These are phyloP conservation scores for Podaxis mareebaensis DNA, from an alignment of 768 basidiomycete species.

Conservation along the genomic window DNA sequence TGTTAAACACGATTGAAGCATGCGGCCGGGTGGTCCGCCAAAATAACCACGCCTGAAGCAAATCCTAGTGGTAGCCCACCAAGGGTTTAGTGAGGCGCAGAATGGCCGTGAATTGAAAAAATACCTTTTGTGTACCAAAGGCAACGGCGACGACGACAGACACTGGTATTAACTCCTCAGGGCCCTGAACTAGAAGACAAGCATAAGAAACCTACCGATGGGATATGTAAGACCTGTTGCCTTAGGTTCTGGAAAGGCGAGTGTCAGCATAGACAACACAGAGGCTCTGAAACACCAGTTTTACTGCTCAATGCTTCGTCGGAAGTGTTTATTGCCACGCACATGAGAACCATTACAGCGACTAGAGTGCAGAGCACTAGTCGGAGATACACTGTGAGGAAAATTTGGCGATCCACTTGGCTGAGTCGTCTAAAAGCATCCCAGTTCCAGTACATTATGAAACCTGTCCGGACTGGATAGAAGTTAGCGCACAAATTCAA, in stretches of 20 bases:
- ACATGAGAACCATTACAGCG: neutral
- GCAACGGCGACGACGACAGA: constrained; percentile 6
- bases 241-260: neutral
- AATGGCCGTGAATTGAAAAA: neutral
- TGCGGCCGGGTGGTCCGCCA: neutral
- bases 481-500: neutral
- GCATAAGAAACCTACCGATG: neutral
- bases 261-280: neutral
- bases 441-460: constrained; percentile 14
- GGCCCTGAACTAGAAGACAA: no score
- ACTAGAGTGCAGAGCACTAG: neutral
- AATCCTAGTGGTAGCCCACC: neutral
- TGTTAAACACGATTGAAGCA: neutral
- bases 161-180: neutral
- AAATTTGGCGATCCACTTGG: constrained; percentile 1
- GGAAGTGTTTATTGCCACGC: neutral
- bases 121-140: constrained; percentile 16
- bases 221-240: neutral
- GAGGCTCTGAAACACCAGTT: neutral
- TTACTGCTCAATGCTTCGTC: neutral
- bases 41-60: constrained; percentile 8
- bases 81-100: neutral
- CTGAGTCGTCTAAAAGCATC: neutral
- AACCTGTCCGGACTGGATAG: constrained; percentile 9
- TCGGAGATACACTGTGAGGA: constrained; percentile 6